Evolutionary conservation across 768 basidiomycete genomes (phyloP), one percentile per base, ranked within the genome.

Genomic region (Boletus huronensis): DNA sequence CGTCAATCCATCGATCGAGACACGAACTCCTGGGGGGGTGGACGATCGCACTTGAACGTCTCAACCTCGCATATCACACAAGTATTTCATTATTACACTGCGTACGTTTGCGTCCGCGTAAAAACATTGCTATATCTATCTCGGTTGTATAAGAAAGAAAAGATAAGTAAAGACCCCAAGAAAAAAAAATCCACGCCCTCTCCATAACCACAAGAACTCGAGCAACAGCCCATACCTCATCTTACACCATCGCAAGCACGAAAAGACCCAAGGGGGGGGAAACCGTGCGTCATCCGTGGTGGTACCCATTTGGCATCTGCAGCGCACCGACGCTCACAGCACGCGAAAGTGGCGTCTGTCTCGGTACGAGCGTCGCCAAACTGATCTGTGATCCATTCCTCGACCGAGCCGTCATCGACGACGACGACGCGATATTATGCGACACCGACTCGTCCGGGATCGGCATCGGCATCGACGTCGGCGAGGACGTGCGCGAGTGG

Each of bases 351-450:
- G 74, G 65, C 46, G 55, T 59, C 49, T 72, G 75, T 48, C 84
- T 76, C 40, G 85, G 76, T 31, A 76, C 70, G 54, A 82, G 65
- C n/a, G 72, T 75, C 35, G 81, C 75, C 38, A 88, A 64, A 64
- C 79, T 88, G 66, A 83, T 78, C 68, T 83, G 80, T 5, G 87
- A 88, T 8, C 77, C 75, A 58, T 87, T 89, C 59, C 84, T 75
- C 59, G 87, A 89, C 16, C 87, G 80, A 46, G 81, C 73, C 3
- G 50, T 55, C 46, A 66, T 55, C 26, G 80, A 77, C 50, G 81
- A 73, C 46, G 80, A 67, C 23, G 74, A 73, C 54, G 75, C 69
- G 13, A 69, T 53, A 43, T 70, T 73, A 63, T 66, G 72, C 65
- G 59, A 58, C 60, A 53, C 19, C 38, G 39, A 54, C 8, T 58